Evolutionary conservation across 2,329 filamentous ascomycete genomes (phyloP), one percentile per base, ranked within the genome.

Genomic region (Colletotrichum tofieldiae): DNA sequence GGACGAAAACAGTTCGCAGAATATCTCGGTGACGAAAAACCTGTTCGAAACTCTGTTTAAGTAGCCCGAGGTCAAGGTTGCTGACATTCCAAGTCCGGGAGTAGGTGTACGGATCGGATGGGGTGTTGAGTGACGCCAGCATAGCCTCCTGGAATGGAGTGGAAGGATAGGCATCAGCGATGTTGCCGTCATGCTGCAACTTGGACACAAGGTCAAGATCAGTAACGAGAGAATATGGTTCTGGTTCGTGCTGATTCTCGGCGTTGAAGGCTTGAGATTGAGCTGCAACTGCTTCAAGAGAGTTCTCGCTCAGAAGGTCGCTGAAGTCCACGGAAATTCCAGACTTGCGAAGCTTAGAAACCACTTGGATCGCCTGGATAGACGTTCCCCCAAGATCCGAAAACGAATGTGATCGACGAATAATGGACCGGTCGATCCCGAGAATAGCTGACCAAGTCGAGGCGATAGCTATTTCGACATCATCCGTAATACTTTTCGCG

Each of bases 61-160:
- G 39, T 1, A 56, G 47, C 16, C 3, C n/a, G n/a, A 73, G 52
- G 49, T 77, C 71, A 5, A 76, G 54, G 0, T 54, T 29, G 0
- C 47, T 32, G 6, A 75, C 59, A 9, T 76, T 70, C 75, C 73
- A 77, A 0, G 65, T 41, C 16, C 75, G 56, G 3, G 62, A 72
- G 63, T 76, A 76, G 2, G 67, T 75, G 71, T 77, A 77, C 9
- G 67, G 52, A 9, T 66, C 63, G 41, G 29, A 29, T n/a, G 37
- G 29, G 39, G 35, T 71, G 64, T 64, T 41, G 64, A 62, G 20
- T 20, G 56, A 67, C 0, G 73, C 71, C 6, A 78, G 35, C 55
- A 51, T 77, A 70, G 26, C 54, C 23, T 76, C 77, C 59, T 78
- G 77, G 32, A 79, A 74, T 0, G 75, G 65, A 0, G 77, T 79